A percentile compares a stretch with the other conserved stretches of the same genome.
phyloP scores from a whole-genome alignment of 2,329 filamentous ascomycete genomes.

The Elsinoe ampelina region DNA sequence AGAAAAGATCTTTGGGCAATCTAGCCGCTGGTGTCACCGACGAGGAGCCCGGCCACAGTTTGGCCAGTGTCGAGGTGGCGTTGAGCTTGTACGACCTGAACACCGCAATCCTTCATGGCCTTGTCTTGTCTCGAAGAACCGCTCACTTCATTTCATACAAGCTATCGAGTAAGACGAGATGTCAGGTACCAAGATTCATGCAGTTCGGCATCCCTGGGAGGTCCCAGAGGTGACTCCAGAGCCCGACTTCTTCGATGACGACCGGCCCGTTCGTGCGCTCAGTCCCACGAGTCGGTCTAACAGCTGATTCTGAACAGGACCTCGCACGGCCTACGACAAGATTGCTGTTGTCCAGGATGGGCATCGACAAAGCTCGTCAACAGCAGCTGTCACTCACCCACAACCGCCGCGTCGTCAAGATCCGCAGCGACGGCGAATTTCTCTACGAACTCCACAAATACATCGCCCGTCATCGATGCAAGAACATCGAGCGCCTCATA shows the following conservation, averaged over 20 bases:
- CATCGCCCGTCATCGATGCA: not conserved
- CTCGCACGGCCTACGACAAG: not conserved
- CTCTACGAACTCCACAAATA: not conserved
- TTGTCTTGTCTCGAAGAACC: too few relatives aligned
- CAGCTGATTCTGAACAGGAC: not conserved
- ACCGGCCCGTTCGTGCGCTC: not conserved
- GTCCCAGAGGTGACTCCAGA: not conserved
- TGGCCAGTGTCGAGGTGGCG: too few relatives aligned
- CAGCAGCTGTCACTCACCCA: not conserved
- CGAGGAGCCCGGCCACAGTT: too few relatives aligned
- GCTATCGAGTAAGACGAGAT: not conserved
- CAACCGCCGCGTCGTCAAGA: conserved; percentile 1
- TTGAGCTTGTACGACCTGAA: too few relatives aligned
- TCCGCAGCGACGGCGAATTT: not conserved
- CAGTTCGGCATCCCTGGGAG: not conserved
- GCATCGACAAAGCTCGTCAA: not conserved
- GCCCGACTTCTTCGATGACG: not conserved
- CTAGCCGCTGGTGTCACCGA: too few relatives aligned
- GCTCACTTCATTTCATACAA: too few relatives aligned
- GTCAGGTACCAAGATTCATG: not conserved
- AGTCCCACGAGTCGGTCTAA: not conserved
- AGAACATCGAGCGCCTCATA: not conserved
- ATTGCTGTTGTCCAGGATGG: not conserved
- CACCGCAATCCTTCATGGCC: too few relatives aligned
- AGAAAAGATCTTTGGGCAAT: too few relatives aligned